Evolutionary conservation across 768 basidiomycete species (phyloP), one percentile per base, ranked within the genome.

Genomic region (Infundibulicybe gibba): DNA sequence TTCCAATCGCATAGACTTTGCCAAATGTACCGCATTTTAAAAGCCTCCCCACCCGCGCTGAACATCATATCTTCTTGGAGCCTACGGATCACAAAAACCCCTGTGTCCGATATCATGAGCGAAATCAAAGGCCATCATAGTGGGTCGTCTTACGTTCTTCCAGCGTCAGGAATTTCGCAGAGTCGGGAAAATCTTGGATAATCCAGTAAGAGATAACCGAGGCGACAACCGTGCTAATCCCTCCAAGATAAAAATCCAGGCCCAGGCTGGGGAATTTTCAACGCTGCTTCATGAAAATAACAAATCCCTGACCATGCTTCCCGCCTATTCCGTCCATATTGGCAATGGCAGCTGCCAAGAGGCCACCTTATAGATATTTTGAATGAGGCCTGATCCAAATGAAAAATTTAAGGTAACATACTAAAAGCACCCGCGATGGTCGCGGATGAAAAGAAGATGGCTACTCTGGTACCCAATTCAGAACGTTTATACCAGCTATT

Each of bases 401-500:
- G 16, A 25, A 43, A 9, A 39, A 15, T n/a, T n/a, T n/a, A n/a
- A n/a, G n/a, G n/a, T n/a, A 34, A 59, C 72, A 43, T 44, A 83
- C 85, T 81, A 62, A 87, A 87, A 12, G 84, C 85, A n/a, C 89
- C 90, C 4, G 88, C 80, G 21, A 86, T 72, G 0, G 89, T 90
- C 1, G 88, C 87, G 21, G 87, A 85, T 2, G 84, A 81, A 65
- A 90, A 90, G 68, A 93, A 93, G 13, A 84, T 49, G 0, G 88
- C 85, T 17, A 86, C 68, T 31, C 87, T 80, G 30, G 77, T 71
- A 13, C 85, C 87, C 54, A 87, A 74, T 56, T 93, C 90, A 10
- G 79, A 75, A 20, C 86, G 80, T 57, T 80, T 84, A 63, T 92
- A 92, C 87, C 90, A 92, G 54, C 84, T 86, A 15, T 32, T 40